Conservation (phyloP, 1,284 basidiomycete species). For the Ustilago crameri region DNA sequence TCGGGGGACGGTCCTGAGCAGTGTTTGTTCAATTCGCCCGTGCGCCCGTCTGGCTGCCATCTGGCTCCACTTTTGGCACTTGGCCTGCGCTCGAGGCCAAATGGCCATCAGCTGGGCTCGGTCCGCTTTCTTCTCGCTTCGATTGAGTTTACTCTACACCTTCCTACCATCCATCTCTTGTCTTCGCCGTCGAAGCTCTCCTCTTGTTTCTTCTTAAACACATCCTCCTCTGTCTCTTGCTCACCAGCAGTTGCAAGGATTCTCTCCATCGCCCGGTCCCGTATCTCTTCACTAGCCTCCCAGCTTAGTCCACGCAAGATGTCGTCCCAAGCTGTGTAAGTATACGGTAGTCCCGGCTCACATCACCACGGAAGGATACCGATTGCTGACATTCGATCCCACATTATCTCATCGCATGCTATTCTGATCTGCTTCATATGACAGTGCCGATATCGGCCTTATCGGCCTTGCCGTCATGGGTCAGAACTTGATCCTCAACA, state of each 20-base stretch:
- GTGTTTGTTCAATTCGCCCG: conserved; percentile 1
- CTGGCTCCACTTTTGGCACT: not conserved
- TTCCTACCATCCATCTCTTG: conserved; percentile 12
- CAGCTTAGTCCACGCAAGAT: conserved; percentile 45
- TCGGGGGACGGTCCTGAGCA: conserved; percentile 9
- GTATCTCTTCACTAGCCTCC: conserved; percentile 39
- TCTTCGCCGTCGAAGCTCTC: conserved; percentile 18
- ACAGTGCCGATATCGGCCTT: conserved; percentile 67
- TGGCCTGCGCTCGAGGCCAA: not conserved
- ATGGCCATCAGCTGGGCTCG: conserved; percentile 22
- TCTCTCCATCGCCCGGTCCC: conserved; percentile 31
- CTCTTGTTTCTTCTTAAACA: conserved; percentile 12
- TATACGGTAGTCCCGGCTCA: not conserved
- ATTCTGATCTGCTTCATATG: not conserved
- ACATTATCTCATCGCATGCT: not conserved
- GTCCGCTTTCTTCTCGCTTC: conserved; percentile 30
- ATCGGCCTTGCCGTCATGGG: conserved; percentile 69
- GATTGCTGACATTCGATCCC: conserved; percentile 10
- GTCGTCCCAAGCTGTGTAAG: conserved; percentile 59
- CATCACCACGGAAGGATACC: not conserved
- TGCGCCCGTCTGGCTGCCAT: conserved; percentile 1
- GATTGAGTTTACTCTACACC: conserved; percentile 1
- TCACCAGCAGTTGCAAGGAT: conserved; percentile 43
- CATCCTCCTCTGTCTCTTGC: conserved; percentile 25
- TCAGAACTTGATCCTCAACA: conserved; percentile 68